phyloP scores from a whole-genome alignment of 176 grass and related monocot genomes.

The Avena eriantha region DNA sequence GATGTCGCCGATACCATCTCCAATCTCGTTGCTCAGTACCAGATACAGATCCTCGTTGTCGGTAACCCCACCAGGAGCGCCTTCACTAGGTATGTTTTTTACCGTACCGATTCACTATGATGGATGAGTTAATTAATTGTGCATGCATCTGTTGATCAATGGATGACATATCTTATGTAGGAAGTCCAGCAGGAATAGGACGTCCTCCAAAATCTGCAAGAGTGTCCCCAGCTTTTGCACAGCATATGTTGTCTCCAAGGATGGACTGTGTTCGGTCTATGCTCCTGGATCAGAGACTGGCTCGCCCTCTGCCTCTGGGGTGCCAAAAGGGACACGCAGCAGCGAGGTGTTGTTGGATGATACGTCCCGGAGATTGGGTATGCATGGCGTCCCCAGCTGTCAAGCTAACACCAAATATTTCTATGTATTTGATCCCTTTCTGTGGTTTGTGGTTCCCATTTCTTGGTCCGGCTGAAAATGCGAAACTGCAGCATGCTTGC shows the following conservation, averaged over 20 bases:
- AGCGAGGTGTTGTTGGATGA: constrained; percentile 10
- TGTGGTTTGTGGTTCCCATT: background rate
- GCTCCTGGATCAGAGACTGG: constrained; percentile 19
- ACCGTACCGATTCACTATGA: background rate
- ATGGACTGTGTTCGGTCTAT: constrained; percentile 45
- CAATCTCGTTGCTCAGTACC: constrained; percentile 33
- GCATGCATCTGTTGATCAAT: constrained; percentile 6
- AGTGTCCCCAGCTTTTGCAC: constrained; percentile 52
- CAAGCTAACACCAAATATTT: background rate
- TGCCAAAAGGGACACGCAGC: background rate
- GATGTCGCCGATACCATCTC: constrained; percentile 45
- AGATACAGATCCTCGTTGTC: constrained; percentile 43
- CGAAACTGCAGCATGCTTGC: constrained; percentile 2
- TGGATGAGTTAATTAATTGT: background rate
- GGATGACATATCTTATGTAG: constrained; percentile 26
- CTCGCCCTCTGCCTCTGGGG: background rate
- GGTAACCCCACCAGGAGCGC: constrained; percentile 36
- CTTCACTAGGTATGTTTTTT: constrained; percentile 37
- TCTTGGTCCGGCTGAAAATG: constrained; percentile 37
- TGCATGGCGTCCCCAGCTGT: background rate
- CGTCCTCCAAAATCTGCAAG: constrained; percentile 49
- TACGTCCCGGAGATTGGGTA: constrained; percentile 44
- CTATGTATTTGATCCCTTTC: background rate
- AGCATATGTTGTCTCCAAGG: constrained; percentile 44
- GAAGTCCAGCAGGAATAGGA: constrained; percentile 31